Conservation (phyloP, 2,329 filamentous ascomycete genomes). For the Aureobasidium sp. region DNA sequence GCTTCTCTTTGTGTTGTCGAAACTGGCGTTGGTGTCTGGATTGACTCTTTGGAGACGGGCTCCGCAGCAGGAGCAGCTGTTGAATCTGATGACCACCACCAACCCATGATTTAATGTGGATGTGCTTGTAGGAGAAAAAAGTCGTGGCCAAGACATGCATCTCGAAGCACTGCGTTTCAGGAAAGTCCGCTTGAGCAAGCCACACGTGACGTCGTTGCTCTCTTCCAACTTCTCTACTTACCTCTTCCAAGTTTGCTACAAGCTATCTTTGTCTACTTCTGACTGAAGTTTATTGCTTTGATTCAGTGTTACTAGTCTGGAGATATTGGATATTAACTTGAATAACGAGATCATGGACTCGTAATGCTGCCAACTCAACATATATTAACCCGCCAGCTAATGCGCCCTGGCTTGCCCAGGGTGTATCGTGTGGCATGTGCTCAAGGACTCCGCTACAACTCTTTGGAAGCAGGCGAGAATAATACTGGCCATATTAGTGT, state of each 20-base stretch:
- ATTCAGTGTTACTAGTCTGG: not conserved
- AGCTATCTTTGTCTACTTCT: not conserved
- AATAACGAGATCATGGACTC: not conserved
- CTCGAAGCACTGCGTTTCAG: not conserved
- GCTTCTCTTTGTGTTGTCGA: not conserved
- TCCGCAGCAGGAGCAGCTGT: conserved; percentile 8
- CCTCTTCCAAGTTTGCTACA: not conserved
- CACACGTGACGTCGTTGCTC: conserved; percentile 13
- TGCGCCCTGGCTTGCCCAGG: conserved; percentile 10
- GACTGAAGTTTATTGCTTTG: not conserved
- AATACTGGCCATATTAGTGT: conserved; percentile 77
- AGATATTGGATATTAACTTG: not conserved
- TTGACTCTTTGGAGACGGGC: conserved; percentile 2
- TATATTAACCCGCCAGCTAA: conserved; percentile 8
- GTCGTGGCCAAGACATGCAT: conserved; percentile 6
- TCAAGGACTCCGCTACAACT: conserved; percentile 23
- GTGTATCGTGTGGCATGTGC: conserved; percentile 10
- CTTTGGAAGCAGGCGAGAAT: conserved; percentile 49
- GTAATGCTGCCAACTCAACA: conserved; percentile 11
- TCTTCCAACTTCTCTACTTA: conserved; percentile 4
- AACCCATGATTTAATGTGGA: conserved; percentile 19
- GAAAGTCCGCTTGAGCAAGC: conserved; percentile 6
- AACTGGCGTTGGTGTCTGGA: not conserved
- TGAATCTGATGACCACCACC: conserved; percentile 21
- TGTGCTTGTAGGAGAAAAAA: not conserved